Evolutionary conservation across 1,284 basidiomycete species (phyloP), one percentile per base, ranked within the genome.

Genomic region (Ganoderma sinense): DNA sequence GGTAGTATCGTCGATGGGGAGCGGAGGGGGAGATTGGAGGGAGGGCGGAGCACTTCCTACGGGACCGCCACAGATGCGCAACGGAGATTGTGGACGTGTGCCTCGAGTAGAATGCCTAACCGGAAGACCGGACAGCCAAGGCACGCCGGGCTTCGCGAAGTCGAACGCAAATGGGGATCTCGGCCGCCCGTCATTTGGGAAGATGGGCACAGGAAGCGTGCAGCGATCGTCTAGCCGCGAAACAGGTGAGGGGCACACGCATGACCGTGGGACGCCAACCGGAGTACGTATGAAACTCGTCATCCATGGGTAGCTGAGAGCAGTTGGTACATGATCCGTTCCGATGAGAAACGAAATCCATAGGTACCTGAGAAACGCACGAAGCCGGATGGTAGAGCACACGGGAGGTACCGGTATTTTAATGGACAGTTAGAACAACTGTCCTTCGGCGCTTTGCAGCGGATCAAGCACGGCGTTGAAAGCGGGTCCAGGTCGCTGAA

Each of bases 21-120:
- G 63, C 39, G 23, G 39, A n/a, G n/a, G n/a, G 31, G 61, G 29
- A 6, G 14, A 31, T 55, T 55, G 53, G 53, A 18, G 29, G 53
- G 14, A 31, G 26, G 53, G 13, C 14, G 14, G 53, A 20, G 29
- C 53, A 55, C 26, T 55, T 55, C 29, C 29, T 55, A 20, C 53
- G 53, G 53, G 16, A 55, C 53, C 53, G 41, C 53, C 48, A 59
- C 31, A 63, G 23, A 68, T 55, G 53, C 16, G 53, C 53, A 55
- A 55, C 71, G 71, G 71, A 71, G 68, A 71, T 69, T 69, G 65
- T 62, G 65, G 62, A 40, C 68, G 62, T 58, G 68, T 39, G 59
- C 63, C 53, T 53, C 33, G 65, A 51, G 51, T 51, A 26, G 51
- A 40, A 31, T 36, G 62, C 53, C 13, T 31, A 31, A 23, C 53